Evolutionary conservation across 345 rosid genomes (phyloP).

Genomic region (sweet orange (Citrus sinensis)): DVS_A1.0 CM039163.1:5682001-5682500

Average conservation of each 20-base stretch:
- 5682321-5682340: slow-evolving; percentile 17
- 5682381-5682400: slow-evolving; percentile 51
- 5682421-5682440: not conserved
- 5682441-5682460: not conserved
- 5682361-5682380: slow-evolving; percentile 45
- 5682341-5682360: slow-evolving; percentile 44
- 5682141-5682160: slow-evolving; percentile 68
- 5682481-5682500: too few relatives aligned
- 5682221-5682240: slow-evolving; percentile 50
- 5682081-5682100: slow-evolving; percentile 56
- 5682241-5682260: slow-evolving; percentile 48
- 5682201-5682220: slow-evolving; percentile 69
- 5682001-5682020: slow-evolving; percentile 38
- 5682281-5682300: not conserved
- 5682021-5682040: not conserved
- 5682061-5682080: not conserved
- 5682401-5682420: slow-evolving; percentile 9
- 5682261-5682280: slow-evolving; percentile 17
- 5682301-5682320: slow-evolving; percentile 1
- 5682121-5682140: slow-evolving; percentile 76
- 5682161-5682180: slow-evolving; percentile 75
- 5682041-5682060: slow-evolving; percentile 7
- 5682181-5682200: slow-evolving; percentile 78
- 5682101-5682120: slow-evolving; percentile 67
- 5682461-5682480: too few relatives aligned